Base-by-base conservation (phyloP, 257 asterid species). In the Parsonsia alboflavescens region DNA sequence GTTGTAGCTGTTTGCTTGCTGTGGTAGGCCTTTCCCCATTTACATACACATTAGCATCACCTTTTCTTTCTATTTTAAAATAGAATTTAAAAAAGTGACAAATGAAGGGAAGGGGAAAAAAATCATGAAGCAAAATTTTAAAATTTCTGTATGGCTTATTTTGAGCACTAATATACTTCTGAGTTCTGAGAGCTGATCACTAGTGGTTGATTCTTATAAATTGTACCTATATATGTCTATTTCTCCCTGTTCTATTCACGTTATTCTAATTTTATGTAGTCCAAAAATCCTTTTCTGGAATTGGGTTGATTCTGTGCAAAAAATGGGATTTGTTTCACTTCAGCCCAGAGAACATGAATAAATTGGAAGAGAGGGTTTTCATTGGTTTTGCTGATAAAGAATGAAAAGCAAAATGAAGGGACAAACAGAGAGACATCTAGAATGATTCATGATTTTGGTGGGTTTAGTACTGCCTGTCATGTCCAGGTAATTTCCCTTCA, bases 1-100 rank as follows among this genome's bases (percentile, higher is more conserved):
- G 4, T 71, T 72, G 75, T 77, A 52, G 68, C 24, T 50, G 59
- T 63, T 48, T 26, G 48, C 26, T 65, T 65, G 30, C 2, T 9
- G 48, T 6, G 45, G 10, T 33, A 33, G 68, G 22, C 10, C 44
- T 62, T 62, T 12, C 12, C 36, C n/a, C 24, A 39, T 13, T 33
- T 16, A 30, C 24, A 7, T 21, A 63, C 69, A 8, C 22, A 61
- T 61, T 61, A 21, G 5, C 3, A 28, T 41, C 44, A 26, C n/a
- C 67, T 28, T 15, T 30, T 28, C 9, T 3, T 61, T 61, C 9
- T 0, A 61, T 1, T 30, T 56, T 56, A 22, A n/a, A 56, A 56
- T 56, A 9, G 62, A 28, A 22, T 17, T 6, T 28, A 56, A 56
- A 17, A 19, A 56, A 2, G 4, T 13, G 12, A 6, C 3, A n/a